Percentiles rank a stretch among this genome's conserved stretches.
phyloP scores from a whole-genome alignment of 2,329 filamentous ascomycete species.

The Hymenoscyphus occultus region DNA sequence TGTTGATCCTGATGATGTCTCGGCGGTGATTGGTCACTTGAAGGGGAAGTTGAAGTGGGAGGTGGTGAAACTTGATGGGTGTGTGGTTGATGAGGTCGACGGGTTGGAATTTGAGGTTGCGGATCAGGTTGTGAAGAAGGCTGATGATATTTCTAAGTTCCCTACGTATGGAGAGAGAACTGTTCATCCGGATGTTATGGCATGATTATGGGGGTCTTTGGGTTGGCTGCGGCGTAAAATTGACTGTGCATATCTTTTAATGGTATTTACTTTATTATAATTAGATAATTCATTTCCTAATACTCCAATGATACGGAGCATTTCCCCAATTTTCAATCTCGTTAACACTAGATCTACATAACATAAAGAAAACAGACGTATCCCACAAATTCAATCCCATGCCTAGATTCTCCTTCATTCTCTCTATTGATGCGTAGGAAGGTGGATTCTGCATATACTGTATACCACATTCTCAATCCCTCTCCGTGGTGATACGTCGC shows the following conservation, averaged over 20 bases:
- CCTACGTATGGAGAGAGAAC: conserved; percentile 14
- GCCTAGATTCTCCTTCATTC: too few species aligned
- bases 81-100: background rate
- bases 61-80: conserved; percentile 21
- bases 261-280: too few species aligned
- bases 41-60: conserved; percentile 27
- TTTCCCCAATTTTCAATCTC: background rate
- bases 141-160: conserved; percentile 8
- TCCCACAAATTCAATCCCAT: background rate
- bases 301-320: too few species aligned
- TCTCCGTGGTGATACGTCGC: background rate
- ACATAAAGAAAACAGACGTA: background rate
- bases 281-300: too few species aligned
- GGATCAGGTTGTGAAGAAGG: conserved; percentile 9
- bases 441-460: too few species aligned
- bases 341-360: background rate
- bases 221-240: too few species aligned
- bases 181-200: conserved; percentile 8
- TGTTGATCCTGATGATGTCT: conserved; percentile 17
- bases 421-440: too few species aligned
- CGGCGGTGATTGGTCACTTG: conserved; percentile 20
- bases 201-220: background rate
- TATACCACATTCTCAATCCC: background rate
- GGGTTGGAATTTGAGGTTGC: conserved; percentile 9
- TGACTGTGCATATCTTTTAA: too few species aligned